Evolutionary conservation across 139 green algal genomes (phyloP).

Genomic region (Closterium sp.): DNA sequence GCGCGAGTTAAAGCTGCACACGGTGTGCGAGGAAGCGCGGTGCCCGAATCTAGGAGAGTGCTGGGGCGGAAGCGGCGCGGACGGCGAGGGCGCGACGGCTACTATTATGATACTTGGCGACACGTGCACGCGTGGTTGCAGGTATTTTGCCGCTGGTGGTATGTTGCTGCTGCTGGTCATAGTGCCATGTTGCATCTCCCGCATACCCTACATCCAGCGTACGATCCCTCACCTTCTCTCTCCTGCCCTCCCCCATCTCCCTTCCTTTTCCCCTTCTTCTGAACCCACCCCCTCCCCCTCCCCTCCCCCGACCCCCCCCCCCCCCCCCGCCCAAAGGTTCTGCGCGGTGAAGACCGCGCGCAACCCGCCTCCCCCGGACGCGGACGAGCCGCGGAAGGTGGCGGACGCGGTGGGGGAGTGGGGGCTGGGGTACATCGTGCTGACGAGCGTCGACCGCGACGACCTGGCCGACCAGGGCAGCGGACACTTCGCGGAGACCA

Average conservation of each 20-base stretch:
- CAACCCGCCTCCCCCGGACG: conserved; percentile 87
- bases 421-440: conserved; percentile 98
- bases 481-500: conserved; percentile 96
- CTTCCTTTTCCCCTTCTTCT: background rate
- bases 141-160: too few species aligned
- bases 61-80: conserved; percentile 60
- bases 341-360: conserved; percentile 94
- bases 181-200: too few species aligned
- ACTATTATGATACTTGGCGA: conserved; percentile 92
- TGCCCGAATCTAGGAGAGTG: conserved; percentile 95
- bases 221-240: too few species aligned
- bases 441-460: conserved; percentile 97
- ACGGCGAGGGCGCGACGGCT: conserved; percentile 86
- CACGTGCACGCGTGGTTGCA: conserved; percentile 61
- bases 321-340: conserved; percentile 64
- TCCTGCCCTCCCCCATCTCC: background rate
- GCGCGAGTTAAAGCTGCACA: conserved; percentile 92
- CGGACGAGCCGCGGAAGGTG: conserved; percentile 87
- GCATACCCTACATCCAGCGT: too few species aligned
- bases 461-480: conserved; percentile 85
- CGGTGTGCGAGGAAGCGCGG: conserved; percentile 93
- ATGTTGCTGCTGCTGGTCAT: too few species aligned
- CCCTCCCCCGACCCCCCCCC: too few species aligned
- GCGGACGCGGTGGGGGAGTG: conserved; percentile 83
- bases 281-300: too few species aligned